A percentile compares a stretch with the other conserved stretches of the same genome.
These are phyloP conservation scores for Pseudocercospora vitis DNA, from an alignment of 2,329 filamentous ascomycete genomes.

Conservation along the genomic window DNA sequence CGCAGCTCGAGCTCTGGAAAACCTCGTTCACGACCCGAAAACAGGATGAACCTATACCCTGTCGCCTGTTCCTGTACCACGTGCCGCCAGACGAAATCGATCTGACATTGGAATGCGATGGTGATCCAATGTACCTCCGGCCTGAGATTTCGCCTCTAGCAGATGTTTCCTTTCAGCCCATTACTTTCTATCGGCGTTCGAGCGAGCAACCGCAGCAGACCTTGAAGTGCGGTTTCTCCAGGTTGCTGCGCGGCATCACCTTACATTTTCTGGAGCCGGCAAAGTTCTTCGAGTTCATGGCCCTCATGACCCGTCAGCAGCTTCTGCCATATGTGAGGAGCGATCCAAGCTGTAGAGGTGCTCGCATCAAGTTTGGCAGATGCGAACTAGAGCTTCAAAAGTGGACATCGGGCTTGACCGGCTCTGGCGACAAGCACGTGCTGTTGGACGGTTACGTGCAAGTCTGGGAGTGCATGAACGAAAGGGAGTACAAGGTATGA, in stretches of 20 bases:
- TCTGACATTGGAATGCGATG: constrained; percentile 13
- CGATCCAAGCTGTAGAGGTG: not conserved
- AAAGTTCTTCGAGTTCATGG: constrained; percentile 11
- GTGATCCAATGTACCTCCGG: constrained; percentile 8
- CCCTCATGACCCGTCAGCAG: constrained; percentile 4
- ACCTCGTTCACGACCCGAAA: constrained; percentile 10
- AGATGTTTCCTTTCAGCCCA: not conserved
- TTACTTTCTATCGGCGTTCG: not conserved
- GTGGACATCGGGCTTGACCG: not conserved
- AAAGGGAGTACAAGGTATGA: constrained; percentile 7
- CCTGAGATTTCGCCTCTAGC: constrained; percentile 3
- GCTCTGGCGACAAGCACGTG: not conserved
- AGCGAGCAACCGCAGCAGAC: not conserved
- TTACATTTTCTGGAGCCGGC: constrained; percentile 6
- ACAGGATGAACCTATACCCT: constrained; percentile 3
- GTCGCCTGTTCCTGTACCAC: constrained; percentile 7
- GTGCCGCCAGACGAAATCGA: constrained; percentile 8
- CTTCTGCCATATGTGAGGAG: constrained; percentile 5
- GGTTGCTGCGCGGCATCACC: constrained; percentile 12
- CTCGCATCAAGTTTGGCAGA: constrained; percentile 2
- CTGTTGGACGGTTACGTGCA: constrained; percentile 6
- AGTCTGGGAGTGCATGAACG: constrained; percentile 9
- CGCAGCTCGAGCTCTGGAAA: constrained; percentile 8
- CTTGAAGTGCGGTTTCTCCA: not conserved
- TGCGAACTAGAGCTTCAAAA: not conserved